Evolutionary conservation across 2,329 filamentous ascomycete genomes (phyloP).

Genomic region (Colletotrichum endophyticum): DNA sequence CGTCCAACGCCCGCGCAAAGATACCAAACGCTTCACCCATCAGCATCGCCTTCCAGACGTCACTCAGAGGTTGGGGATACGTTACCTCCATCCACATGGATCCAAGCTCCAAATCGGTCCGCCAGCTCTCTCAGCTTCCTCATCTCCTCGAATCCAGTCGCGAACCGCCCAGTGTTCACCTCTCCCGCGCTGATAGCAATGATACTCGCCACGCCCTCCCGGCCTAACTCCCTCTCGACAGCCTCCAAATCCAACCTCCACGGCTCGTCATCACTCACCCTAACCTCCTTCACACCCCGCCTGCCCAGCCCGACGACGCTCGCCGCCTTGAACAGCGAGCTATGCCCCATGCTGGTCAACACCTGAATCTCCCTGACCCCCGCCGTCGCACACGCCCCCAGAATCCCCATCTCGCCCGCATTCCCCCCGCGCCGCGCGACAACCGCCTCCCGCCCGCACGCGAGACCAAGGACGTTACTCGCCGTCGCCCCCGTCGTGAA

Average conservation of each 20-base stretch:
- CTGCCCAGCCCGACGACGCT: conserved; percentile 82
- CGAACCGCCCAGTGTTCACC: conserved; percentile 88
- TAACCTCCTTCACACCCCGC: conserved; percentile 67
- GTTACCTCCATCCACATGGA: conserved; percentile 82
- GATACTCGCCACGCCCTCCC: conserved; percentile 67
- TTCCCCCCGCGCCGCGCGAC: conserved; percentile 45
- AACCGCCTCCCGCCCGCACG: conserved; percentile 68
- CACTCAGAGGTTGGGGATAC: not conserved
- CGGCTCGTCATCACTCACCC: conserved; percentile 54
- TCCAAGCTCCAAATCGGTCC: conserved; percentile 78
- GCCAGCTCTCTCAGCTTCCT: conserved; percentile 69
- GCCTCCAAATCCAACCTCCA: conserved; percentile 73
- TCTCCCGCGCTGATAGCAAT: conserved; percentile 85
- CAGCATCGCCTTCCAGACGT: not conserved
- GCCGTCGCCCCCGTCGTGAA: conserved; percentile 71
- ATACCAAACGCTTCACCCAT: conserved; percentile 74
- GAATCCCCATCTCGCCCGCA: conserved; percentile 73
- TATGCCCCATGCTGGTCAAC: conserved; percentile 82
- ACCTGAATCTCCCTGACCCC: conserved; percentile 74
- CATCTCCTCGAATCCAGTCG: conserved; percentile 65
- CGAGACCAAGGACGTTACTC: conserved; percentile 81
- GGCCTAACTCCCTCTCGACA: conserved; percentile 65
- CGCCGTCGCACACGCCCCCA: conserved; percentile 67
- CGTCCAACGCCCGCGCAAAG: conserved; percentile 71
- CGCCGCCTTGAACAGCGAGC: conserved; percentile 83